Conservation (phyloP, 106 monocot genomes). For the Posidonia australis region DNA sequence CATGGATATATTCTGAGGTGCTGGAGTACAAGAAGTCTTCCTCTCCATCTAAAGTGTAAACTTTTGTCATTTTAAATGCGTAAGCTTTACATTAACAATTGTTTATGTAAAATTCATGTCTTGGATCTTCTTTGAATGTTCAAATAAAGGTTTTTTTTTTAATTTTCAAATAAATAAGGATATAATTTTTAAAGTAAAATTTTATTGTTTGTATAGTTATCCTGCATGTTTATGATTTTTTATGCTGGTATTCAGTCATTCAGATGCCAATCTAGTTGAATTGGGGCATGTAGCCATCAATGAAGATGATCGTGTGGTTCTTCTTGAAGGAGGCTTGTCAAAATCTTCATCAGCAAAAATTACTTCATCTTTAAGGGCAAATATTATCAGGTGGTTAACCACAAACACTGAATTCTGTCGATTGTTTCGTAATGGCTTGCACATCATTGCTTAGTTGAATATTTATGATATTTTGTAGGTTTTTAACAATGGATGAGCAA, state of each 20-base stretch:
- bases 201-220: too few relatives aligned
- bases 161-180: too few relatives aligned
- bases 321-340: slow-evolving; percentile 82
- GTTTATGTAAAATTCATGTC: background rate
- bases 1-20: slow-evolving; percentile 88
- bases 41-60: slow-evolving; percentile 73
- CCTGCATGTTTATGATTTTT: background rate
- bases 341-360: slow-evolving; percentile 52
- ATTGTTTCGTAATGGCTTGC: background rate
- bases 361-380: slow-evolving; percentile 38
- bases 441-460: slow-evolving; percentile 1
- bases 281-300: slow-evolving; percentile 52
- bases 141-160: too few relatives aligned
- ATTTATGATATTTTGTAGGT: slow-evolving; percentile 32
- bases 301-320: slow-evolving; percentile 50
- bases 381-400: slow-evolving; percentile 53
- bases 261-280: slow-evolving; percentile 63
- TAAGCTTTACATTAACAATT: background rate
- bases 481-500: slow-evolving; percentile 69
- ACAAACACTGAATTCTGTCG: background rate
- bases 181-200: too few relatives aligned
- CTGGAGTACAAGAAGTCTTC: slow-evolving; percentile 62
- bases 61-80: background rate
- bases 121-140: background rate
- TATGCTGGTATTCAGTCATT: slow-evolving; percentile 46